phyloP scores from a whole-genome alignment of 139 green algal species.

The Parachlorella kessleri region DNA sequence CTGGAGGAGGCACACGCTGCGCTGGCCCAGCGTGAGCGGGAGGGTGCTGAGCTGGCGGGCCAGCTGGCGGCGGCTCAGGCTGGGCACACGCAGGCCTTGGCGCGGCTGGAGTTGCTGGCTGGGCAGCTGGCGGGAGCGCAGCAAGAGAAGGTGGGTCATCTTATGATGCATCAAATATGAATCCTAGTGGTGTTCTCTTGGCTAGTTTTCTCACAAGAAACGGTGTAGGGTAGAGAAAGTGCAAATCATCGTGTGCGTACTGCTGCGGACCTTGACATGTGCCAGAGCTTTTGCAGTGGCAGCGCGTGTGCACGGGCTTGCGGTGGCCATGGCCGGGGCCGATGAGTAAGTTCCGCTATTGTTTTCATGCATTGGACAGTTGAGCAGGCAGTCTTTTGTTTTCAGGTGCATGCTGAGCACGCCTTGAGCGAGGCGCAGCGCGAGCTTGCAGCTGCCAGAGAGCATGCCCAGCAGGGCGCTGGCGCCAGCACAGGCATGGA shows the following conservation, averaged over 20 bases:
- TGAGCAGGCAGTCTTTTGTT: no score
- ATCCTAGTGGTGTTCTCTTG: no score
- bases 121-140: conserved; percentile 17
- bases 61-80: conserved; percentile 28
- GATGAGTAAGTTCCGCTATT: no score
- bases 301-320: no score
- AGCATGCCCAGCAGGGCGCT: neutral
- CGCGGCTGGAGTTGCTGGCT: conserved; percentile 12
- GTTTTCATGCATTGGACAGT: no score
- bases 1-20: conserved; percentile 5
- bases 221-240: no score
- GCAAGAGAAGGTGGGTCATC: conserved; percentile 26
- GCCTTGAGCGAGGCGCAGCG: neutral
- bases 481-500: neutral
- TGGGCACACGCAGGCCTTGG: conserved; percentile 5
- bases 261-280: no score
- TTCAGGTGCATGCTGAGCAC: neutral
- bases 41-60: conserved; percentile 1
- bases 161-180: no score
- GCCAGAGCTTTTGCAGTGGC: no score
- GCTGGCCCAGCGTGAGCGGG: conserved; percentile 26
- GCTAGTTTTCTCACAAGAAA: no score
- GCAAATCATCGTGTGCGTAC: no score
- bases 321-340: no score
- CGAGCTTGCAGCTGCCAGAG: neutral